These are phyloP conservation scores for Wickerhamiella galacta DNA, from an alignment of 805 yeast species.

Conservation along the genomic window DNA sequence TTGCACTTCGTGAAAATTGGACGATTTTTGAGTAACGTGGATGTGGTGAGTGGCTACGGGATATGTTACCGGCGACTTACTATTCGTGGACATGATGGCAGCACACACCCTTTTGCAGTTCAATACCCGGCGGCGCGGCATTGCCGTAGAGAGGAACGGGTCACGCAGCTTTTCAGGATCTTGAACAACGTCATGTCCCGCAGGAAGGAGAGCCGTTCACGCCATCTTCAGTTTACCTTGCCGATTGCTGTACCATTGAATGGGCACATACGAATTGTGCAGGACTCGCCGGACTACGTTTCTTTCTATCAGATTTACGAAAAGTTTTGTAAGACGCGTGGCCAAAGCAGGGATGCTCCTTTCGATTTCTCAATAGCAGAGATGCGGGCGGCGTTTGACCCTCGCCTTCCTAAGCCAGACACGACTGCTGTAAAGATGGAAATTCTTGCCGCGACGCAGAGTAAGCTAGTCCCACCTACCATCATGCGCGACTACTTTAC, in stretches of 20 bases:
- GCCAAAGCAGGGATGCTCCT: constrained; percentile 75
- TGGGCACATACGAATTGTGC: constrained; percentile 81
- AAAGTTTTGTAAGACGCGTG: constrained; percentile 56
- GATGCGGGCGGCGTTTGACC: constrained; percentile 83
- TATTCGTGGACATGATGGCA: constrained; percentile 88
- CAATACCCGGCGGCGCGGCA: constrained; percentile 97
- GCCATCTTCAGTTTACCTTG: constrained; percentile 68
- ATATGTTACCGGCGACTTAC: constrained; percentile 79
- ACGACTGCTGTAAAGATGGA: constrained; percentile 76
- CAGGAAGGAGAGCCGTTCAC: constrained; percentile 74
- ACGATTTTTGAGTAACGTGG: constrained; percentile 76
- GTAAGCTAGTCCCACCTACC: constrained; percentile 69
- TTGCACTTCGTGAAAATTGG: constrained; percentile 87
- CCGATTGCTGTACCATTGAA: constrained; percentile 90
- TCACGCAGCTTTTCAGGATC: constrained; percentile 79
- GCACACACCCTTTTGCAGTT: constrained; percentile 80
- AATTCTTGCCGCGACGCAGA: constrained; percentile 77
- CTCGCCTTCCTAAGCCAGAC: constrained; percentile 86
- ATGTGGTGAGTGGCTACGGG: constrained; percentile 74
- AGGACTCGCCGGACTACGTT: constrained; percentile 61
- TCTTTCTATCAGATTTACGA: constrained; percentile 78
- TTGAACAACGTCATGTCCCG: constrained; percentile 66
- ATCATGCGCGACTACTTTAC: constrained; percentile 67
- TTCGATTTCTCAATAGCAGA: constrained; percentile 72
- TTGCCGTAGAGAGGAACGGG: constrained; percentile 88